Evolutionary conservation across 495 filamentous ascomycete genomes (phyloP).

Genomic region (Aspergillus nanangensis): DNA sequence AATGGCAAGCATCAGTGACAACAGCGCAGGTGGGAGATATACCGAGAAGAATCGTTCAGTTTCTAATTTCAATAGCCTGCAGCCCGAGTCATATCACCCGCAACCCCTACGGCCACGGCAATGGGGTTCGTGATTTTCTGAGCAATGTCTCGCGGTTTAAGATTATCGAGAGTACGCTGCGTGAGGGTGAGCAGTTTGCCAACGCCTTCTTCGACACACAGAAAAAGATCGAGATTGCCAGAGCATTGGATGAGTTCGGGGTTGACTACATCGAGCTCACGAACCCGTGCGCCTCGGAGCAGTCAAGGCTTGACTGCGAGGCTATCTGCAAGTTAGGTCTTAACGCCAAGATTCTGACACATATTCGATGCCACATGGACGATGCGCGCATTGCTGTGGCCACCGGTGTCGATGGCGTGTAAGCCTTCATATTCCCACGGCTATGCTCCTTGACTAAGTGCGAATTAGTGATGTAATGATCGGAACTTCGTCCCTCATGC

Average conservation of each 20-base stretch:
- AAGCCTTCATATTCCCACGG: too few relatives aligned
- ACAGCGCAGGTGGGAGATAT: too few relatives aligned
- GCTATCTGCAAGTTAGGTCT: slow-evolving; percentile 89
- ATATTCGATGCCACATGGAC: slow-evolving; percentile 92
- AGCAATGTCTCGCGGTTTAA: slow-evolving; percentile 84
- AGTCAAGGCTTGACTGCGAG: slow-evolving; percentile 75
- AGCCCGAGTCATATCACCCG: too few relatives aligned
- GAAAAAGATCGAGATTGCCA: slow-evolving; percentile 83
- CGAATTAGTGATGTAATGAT: slow-evolving; percentile 78
- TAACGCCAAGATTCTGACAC: slow-evolving; percentile 73
- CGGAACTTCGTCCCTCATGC: slow-evolving; percentile 84
- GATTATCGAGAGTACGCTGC: slow-evolving; percentile 90
- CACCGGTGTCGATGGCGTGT: slow-evolving; percentile 72
- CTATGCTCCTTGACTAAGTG: not conserved
- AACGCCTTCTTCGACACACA: slow-evolving; percentile 88
- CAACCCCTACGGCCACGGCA: slow-evolving; percentile 71
- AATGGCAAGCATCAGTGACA: too few relatives aligned
- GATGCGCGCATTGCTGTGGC: slow-evolving; percentile 86
- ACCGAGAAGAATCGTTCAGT: too few relatives aligned
- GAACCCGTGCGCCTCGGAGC: slow-evolving; percentile 73
- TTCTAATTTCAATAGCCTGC: too few relatives aligned
- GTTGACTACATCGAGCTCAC: slow-evolving; percentile 93
- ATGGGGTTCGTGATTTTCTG: slow-evolving; percentile 75
- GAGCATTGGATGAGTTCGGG: slow-evolving; percentile 77
- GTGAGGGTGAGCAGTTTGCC: slow-evolving; percentile 89